Base-by-base conservation (phyloP, 805 yeast species). In the Candida sanyiensis region DNA sequence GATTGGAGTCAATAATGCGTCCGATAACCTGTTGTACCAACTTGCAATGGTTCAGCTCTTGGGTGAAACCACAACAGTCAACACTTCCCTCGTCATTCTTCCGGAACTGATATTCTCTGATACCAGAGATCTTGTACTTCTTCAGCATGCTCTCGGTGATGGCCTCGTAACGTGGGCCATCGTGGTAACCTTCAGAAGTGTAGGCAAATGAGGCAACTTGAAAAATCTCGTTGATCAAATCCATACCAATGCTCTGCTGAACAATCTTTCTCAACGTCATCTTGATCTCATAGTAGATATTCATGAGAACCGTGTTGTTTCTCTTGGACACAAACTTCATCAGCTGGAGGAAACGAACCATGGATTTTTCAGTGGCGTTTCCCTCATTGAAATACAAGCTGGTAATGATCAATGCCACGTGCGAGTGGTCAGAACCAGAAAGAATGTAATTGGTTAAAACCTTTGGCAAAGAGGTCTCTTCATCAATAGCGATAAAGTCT, bases 381-480 rank as follows among this genome's bases (percentile, higher is more conserved):
- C 57, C 53, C 17, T 57, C 47, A 21, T 51, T 57, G 43, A 66
- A 61, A 35, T 58, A 52, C 3, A 53, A 35, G 3, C 65, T 54
- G 18, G 58, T 61, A 41, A 66, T 67, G 21, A 59, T 54, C 8
- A 67, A 47, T 0, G 65, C 47, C 28, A 66, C 39, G 30, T 55
- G 56, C 0, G 70, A 57, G 15, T 47, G 44, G 7, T 55, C 54
- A 6, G 50, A 35, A 29, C 58, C 61, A 4, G 58, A 52, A 6
- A 56, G 35, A 21, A 66, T 26, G 59, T 63, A 57, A 38, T 56
- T 61, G 9, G 61, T 43, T 23, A 69, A 40, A 3, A 40, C 22
- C 20, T 53, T 51, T 8, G 80, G 78, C 8, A 70, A 49, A n/a
- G 52, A 56, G 16, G 55, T 51, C 11, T 57, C 55, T 1, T 59